phyloP scores from a whole-genome alignment of 2,329 filamentous ascomycete genomes.

The Sordariomycetes sp. region DNA sequence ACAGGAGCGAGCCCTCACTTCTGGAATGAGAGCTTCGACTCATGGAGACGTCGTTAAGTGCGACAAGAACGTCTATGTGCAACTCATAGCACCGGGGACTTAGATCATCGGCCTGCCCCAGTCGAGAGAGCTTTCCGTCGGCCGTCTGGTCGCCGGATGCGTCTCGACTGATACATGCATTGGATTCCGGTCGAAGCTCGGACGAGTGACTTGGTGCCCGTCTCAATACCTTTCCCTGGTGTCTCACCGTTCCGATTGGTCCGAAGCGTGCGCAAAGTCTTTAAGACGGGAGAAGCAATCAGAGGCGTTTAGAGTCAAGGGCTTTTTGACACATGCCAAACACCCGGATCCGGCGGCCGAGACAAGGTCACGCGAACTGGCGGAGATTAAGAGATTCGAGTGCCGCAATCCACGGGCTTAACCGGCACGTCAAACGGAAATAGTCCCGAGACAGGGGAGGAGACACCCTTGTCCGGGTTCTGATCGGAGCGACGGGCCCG shows the following conservation, averaged over 20 bases:
- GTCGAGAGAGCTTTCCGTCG: too few species aligned
- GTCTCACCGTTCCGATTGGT: background rate
- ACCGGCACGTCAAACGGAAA: background rate
- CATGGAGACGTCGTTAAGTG: too few species aligned
- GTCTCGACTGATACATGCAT: background rate
- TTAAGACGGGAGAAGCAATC: background rate
- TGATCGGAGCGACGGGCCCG: background rate
- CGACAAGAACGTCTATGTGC: too few species aligned
- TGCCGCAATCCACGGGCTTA: background rate
- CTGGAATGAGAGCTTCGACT: too few species aligned
- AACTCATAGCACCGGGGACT: too few species aligned
- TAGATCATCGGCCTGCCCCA: too few species aligned
- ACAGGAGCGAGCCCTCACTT: too few species aligned
- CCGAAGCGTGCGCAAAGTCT: background rate
- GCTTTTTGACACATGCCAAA: background rate
- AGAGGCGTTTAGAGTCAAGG: background rate
- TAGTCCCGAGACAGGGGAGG: background rate
- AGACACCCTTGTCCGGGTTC: background rate
- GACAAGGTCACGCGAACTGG: background rate
- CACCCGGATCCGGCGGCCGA: background rate
- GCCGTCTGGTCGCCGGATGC: background rate
- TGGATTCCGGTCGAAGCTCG: background rate
- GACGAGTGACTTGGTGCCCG: background rate
- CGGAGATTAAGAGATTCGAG: background rate
- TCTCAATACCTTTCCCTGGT: background rate